phyloP scores from a whole-genome alignment of 345 rosid species.

The Excoecaria cochinchinensis region DNA sequence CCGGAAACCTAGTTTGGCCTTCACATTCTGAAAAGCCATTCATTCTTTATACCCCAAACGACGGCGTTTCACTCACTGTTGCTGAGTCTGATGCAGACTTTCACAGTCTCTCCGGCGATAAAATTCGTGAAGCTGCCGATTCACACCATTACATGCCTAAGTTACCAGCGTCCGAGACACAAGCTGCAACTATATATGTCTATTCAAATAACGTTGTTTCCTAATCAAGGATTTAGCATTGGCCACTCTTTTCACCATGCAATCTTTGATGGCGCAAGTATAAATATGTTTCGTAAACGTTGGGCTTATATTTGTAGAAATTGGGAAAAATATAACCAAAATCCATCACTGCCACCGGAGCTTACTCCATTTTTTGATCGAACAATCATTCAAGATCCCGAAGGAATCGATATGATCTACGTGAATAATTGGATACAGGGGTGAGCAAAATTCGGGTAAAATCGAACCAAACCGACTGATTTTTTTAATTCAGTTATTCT shows the following conservation, averaged over 20 bases:
- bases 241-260: conserved; percentile 14
- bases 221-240: conserved; percentile 12
- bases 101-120: conserved; percentile 22
- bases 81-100: conserved; percentile 4
- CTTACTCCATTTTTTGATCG: conserved; percentile 34
- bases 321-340: neutral
- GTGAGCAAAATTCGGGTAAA: too few species aligned
- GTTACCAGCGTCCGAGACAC: conserved; percentile 23
- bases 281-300: conserved; percentile 5
- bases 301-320: conserved; percentile 15
- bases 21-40: neutral
- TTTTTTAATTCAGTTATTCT: too few species aligned
- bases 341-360: conserved; percentile 2
- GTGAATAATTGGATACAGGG: conserved; percentile 9
- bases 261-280: conserved; percentile 12
- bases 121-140: conserved; percentile 23
- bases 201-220: conserved; percentile 25
- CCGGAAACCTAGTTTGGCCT: conserved; percentile 20
- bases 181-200: neutral
- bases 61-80: conserved; percentile 5
- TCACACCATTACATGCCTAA: conserved; percentile 32
- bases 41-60: conserved; percentile 9
- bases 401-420: conserved; percentile 3
- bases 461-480: too few species aligned
- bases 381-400: conserved; percentile 18